A percentile compares a stretch with the other conserved stretches of the same genome.
Conservation (phyloP, 2,329 filamentous ascomycete species). For the Calonectria crousiana region DNA sequence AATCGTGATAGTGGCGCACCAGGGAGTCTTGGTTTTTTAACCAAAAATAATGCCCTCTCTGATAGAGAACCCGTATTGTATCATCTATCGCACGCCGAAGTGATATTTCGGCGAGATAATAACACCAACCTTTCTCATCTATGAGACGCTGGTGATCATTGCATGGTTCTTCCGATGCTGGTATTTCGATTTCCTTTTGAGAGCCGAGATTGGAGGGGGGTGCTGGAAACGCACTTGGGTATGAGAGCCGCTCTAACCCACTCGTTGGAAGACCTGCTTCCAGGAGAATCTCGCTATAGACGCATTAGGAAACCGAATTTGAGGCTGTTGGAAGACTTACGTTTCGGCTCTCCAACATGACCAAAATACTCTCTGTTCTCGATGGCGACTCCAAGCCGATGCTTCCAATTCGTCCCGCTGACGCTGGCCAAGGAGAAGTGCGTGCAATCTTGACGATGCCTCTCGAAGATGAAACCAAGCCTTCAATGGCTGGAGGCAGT, state of each 20-base stretch:
- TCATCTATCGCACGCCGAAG: slow-evolving; percentile 25
- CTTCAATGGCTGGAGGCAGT: slow-evolving; percentile 19
- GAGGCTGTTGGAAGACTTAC: not conserved
- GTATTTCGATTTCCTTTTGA: not conserved
- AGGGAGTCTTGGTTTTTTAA: slow-evolving; percentile 19
- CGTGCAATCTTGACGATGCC: slow-evolving; percentile 19
- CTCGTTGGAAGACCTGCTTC: slow-evolving; percentile 21
- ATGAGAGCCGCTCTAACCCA: slow-evolving; percentile 18
- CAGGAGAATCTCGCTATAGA: slow-evolving; percentile 16
- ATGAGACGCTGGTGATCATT: slow-evolving; percentile 18
- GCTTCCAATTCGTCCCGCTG: not conserved
- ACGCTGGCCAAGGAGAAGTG: slow-evolving; percentile 18
- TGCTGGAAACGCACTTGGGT: slow-evolving; percentile 22
- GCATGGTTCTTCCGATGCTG: not conserved
- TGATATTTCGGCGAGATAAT: slow-evolving; percentile 27
- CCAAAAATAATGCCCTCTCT: slow-evolving; percentile 19
- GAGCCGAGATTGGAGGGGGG: slow-evolving; percentile 12
- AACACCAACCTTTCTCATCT: slow-evolving; percentile 29
- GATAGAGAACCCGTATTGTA: slow-evolving; percentile 18
- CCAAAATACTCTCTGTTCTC: slow-evolving; percentile 28
- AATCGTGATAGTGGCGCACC: slow-evolving; percentile 23
- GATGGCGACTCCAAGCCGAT: not conserved
- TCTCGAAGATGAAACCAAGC: slow-evolving; percentile 28
- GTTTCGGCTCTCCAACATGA: slow-evolving; percentile 28
- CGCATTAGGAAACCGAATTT: not conserved